Base-by-base conservation (phyloP, 495 filamentous ascomycete species). In the Aspergillus coremiiformis region DNA sequence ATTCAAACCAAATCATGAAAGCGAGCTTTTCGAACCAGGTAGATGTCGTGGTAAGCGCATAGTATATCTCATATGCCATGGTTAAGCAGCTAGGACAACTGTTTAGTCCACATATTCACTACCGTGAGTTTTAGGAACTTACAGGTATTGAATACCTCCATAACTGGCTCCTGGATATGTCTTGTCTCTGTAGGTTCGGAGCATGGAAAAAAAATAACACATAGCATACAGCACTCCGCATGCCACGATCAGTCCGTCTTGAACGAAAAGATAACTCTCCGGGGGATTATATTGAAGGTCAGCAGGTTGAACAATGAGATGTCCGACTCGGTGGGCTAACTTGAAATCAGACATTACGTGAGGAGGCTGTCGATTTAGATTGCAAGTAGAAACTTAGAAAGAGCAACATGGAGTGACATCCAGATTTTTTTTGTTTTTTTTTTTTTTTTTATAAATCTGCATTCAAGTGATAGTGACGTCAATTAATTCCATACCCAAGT, bases 181-280 rank as follows among this genome's bases (percentile, higher is more conserved):
- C n/a, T 45, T 21, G 27, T 60, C 58, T 22, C 35, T 47, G n/a
- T 56, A 52, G 1, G 51, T 33, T 5, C 43, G 51, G 12, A 44
- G 17, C 44, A 52, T 57, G 39, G 43, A 56, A 32, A 57, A 60
- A 14, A 52, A 24, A 27, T 60, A 60, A 17, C 44, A 54, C 1
- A 60, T 19, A 7, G 51, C 54, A 24, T 61, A 61, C 12, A 61
- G 22, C 15, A 57, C 44, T 0, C 58, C 58, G 39, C 58, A 57
- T 48, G 54, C 27, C n/a, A 61, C 56, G 15, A 61, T 61, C 4
- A 61, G 43, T 0, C 58, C 58, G 49, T 61, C 58, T 21, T 61
- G 58, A 11, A 61, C 44, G 39, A 42, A 61, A 9, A 61, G 51
- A 47, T 57, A 57, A 24, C 58, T 57, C 39, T 61, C 58, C 5